Evolutionary conservation across 768 basidiomycete genomes (phyloP).

Genomic region (Kondoa malvinella): DNA sequence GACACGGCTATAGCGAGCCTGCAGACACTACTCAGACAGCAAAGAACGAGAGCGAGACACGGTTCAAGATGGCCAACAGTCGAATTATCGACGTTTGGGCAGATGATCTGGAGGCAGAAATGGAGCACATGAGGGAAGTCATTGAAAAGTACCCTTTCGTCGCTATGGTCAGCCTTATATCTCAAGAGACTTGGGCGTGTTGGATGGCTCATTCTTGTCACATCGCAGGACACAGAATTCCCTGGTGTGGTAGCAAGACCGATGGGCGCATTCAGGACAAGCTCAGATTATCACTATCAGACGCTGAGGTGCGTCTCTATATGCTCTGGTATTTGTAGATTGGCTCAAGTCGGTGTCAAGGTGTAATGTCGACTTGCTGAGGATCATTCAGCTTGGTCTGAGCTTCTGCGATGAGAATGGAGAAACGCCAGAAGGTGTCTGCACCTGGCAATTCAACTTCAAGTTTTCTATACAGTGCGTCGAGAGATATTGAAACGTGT

Average conservation of each 20-base stretch:
- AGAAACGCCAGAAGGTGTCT: conserved; percentile 65
- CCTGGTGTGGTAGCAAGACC: conserved; percentile 95
- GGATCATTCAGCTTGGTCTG: conserved; percentile 92
- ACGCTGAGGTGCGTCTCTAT: conserved; percentile 60
- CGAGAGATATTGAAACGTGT: background rate
- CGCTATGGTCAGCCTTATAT: conserved; percentile 54
- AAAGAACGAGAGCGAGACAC: background rate
- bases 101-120: conserved; percentile 78
- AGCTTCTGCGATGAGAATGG: conserved; percentile 89
- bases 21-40: too few species aligned
- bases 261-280: conserved; percentile 87
- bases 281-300: conserved; percentile 97
- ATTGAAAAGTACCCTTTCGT: conserved; percentile 84
- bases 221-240: conserved; percentile 81
- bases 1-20: too few species aligned
- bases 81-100: conserved; percentile 85
- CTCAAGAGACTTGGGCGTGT: background rate
- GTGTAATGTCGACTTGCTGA: conserved; percentile 88
- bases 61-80: background rate
- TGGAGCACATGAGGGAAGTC: conserved; percentile 65
- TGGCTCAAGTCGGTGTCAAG: background rate
- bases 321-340: too few species aligned
- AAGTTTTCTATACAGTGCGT: conserved; percentile 69
- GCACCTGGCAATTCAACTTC: conserved; percentile 99
- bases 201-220: conserved; percentile 13